Percentiles rank a stretch among this genome's conserved stretches.
Evolutionary conservation across 768 basidiomycete species (phyloP).

Genomic region (Amanita fuliginea): DNA sequence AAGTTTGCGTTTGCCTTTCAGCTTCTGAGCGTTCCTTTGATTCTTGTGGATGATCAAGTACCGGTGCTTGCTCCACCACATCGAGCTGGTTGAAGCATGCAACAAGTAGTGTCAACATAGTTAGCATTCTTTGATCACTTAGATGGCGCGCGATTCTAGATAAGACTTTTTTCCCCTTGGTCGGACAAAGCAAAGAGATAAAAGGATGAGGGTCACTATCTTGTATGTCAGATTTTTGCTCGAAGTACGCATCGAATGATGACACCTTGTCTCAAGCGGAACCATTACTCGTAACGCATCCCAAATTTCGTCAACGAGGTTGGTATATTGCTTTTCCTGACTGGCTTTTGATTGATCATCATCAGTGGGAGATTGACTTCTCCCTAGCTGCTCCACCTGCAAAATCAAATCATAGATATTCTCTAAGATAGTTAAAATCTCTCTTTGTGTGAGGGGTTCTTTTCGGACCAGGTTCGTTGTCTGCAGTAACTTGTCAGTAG

Average conservation of each 20-base stretch:
- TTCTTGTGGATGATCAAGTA: slow-evolving; percentile 60
- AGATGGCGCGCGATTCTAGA: slow-evolving; percentile 84
- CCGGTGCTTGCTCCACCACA: slow-evolving; percentile 68
- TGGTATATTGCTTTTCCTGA: slow-evolving; percentile 48
- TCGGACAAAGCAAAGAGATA: slow-evolving; percentile 77
- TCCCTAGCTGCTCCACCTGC: slow-evolving; percentile 73
- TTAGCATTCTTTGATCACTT: slow-evolving; percentile 67
- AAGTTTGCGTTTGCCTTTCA: slow-evolving; percentile 85
- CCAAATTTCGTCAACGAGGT: slow-evolving; percentile 67
- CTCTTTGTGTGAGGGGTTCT: slow-evolving; percentile 70
- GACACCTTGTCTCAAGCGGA: slow-evolving; percentile 88
- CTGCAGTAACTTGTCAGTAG: slow-evolving; percentile 20
- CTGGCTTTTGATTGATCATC: slow-evolving; percentile 29
- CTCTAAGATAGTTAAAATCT: slow-evolving; percentile 74
- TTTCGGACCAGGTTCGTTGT: slow-evolving; percentile 50
- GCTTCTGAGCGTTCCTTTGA: slow-evolving; percentile 52
- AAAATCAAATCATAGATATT: slow-evolving; percentile 77
- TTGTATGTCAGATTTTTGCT: neutral
- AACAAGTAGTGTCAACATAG: slow-evolving; percentile 81
- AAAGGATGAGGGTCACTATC: slow-evolving; percentile 90
- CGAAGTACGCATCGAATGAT: neutral
- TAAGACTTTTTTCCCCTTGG: slow-evolving; percentile 89
- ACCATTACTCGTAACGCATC: slow-evolving; percentile 75
- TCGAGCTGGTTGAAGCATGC: slow-evolving; percentile 94
- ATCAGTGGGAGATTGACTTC: slow-evolving; percentile 64